Evolutionary conservation across 2,329 filamentous ascomycete species (phyloP), one percentile per base, ranked within the genome.

Genomic region (Pseudopyricularia cyperi): DNA sequence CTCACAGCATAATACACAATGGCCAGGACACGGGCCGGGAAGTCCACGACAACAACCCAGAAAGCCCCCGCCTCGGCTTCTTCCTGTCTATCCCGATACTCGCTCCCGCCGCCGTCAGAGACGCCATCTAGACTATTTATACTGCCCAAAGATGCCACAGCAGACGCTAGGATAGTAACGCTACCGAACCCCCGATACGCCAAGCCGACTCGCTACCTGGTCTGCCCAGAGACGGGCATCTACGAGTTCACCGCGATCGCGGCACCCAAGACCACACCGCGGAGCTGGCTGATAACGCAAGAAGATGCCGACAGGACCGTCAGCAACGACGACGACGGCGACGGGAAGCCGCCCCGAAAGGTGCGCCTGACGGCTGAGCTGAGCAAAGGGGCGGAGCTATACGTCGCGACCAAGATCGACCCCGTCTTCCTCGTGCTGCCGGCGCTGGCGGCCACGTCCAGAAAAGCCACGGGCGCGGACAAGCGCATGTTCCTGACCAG

Each of bases 361-460:
- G 39, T 19, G 15, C n/a, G 48, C 33, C 24, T 44, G 12, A 33
- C 28, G 26, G 35, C 49, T n/a, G 35, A 69, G 35, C 58, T 88
- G 24, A 76, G 82, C 33, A 82, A 82, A 60, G 75, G 74, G 44
- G 81, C 88, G 33, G 82, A 89, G 54, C 69, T 97, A n/a, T 85
- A 86, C 60, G 68, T 97, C 54, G 88, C 91, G 8, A 95, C 93
- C 1, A 79, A 82, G 2, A 73, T 95, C 52, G 93, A 98, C 65
- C 77, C 87, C 5, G 63, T 96, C 3, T 97, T 97, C 68, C 72
- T 97, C 50, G 63, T 95, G 3, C 71, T 97, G 1, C 86, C 91
- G 0, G 77, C 82, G 4, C 74, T 97, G 2, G 68, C 71, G 1
- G 66, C 78, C 37, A 60, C 68, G 33, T 64, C 66, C 50, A 46